A percentile compares a stretch with the other conserved stretches of the same genome.
Conservation (phyloP, 208 protist genomes). For the Trypanosomatidae sp. region DNA sequence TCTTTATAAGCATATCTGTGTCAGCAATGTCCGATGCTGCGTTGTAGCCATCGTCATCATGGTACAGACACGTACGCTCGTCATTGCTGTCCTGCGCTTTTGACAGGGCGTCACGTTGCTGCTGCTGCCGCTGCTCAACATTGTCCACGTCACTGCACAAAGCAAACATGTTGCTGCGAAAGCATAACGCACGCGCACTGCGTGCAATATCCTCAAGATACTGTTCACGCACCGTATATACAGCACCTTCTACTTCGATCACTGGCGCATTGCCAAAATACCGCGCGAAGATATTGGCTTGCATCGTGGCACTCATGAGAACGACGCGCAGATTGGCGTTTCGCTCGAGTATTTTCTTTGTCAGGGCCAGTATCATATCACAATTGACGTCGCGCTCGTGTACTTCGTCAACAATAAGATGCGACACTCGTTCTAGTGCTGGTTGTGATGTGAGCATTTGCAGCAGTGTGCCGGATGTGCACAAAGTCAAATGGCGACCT, state of each 20-base stretch:
- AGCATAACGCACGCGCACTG: no score
- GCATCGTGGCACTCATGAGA: constrained; percentile 97
- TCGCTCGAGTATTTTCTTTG: constrained; percentile 77
- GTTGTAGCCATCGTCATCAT: no score
- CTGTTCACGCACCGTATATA: constrained; percentile 51
- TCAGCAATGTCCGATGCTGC: no score
- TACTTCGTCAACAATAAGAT: constrained; percentile 99
- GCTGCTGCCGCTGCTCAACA: no score
- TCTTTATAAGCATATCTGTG: no score
- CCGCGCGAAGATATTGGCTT: constrained; percentile 92
- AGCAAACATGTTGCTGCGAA: no score
- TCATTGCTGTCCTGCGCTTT: no score
- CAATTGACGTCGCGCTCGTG: constrained; percentile 98
- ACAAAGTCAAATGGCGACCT: constrained; percentile 89
- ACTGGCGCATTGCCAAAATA: constrained; percentile 90
- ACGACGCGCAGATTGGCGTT: constrained; percentile 90
- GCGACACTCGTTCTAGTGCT: constrained; percentile 75
- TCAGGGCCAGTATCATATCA: constrained; percentile 96
- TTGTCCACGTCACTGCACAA: no score
- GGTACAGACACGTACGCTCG: no score
- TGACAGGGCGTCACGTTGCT: no score
- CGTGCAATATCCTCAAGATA: constrained; percentile 58
- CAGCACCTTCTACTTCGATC: constrained; percentile 50
- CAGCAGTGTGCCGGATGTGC: constrained; percentile 97
- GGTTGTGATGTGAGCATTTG: constrained; percentile 90